phyloP scores from a whole-genome alignment of 805 yeast species.

The Candida ortonii region DNA sequence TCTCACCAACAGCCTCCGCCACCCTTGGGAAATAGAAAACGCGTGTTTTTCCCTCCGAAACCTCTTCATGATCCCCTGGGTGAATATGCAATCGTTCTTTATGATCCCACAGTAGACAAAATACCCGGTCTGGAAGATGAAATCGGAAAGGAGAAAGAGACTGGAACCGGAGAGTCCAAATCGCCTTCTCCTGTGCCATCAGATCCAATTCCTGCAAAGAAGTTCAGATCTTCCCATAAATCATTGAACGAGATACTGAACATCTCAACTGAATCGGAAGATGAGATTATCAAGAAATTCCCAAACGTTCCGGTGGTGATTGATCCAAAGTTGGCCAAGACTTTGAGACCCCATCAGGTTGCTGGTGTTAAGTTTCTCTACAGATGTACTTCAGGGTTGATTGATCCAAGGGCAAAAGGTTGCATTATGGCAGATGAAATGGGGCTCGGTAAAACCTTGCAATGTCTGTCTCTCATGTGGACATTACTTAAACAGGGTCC shows the following conservation, averaged over 20 bases:
- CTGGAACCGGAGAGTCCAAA: constrained; percentile 26
- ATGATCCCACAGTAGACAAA: constrained; percentile 89
- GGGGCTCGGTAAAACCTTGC: constrained; percentile 92
- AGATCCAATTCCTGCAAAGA: constrained; percentile 28
- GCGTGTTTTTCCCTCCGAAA: constrained; percentile 70
- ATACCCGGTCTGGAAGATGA: constrained; percentile 32
- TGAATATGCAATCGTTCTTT: constrained; percentile 90
- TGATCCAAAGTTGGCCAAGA: constrained; percentile 81
- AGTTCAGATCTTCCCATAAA: constrained; percentile 48
- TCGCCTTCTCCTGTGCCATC: constrained; percentile 10
- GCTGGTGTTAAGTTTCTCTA: constrained; percentile 92
- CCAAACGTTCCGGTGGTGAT: constrained; percentile 95
- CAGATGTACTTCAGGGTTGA: constrained; percentile 84
- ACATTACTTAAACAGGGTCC: constrained; percentile 87
- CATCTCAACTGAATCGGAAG: constrained; percentile 50
- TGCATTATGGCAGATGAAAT: constrained; percentile 98
- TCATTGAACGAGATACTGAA: constrained; percentile 81
- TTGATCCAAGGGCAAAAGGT: constrained; percentile 82
- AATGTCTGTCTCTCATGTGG: constrained; percentile 90
- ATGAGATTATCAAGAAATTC: constrained; percentile 44
- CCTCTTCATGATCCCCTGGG: constrained; percentile 94
- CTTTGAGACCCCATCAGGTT: constrained; percentile 92
- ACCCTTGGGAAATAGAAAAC: constrained; percentile 78
- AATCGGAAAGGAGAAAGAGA: constrained; percentile 26
- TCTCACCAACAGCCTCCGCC: constrained; percentile 53